These are phyloP conservation scores for Lentinula sp. DNA, from an alignment of 768 basidiomycete genomes.

Conservation along the genomic window DNA sequence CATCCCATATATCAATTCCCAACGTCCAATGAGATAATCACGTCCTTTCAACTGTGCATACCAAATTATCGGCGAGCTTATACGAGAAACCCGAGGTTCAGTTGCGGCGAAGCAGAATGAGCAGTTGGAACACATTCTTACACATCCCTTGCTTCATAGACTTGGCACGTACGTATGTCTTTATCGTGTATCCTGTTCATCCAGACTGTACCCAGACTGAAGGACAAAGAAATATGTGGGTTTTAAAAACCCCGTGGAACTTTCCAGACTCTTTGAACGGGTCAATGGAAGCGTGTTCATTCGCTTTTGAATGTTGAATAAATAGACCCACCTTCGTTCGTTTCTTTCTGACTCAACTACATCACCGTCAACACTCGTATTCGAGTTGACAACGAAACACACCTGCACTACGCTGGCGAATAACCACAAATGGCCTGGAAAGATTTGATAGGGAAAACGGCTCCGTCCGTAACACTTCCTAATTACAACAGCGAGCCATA, in stretches of 20 bases:
- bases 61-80: no score
- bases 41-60: no score
- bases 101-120: no score
- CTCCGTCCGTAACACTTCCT: slow-evolving; percentile 60
- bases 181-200: neutral
- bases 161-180: no score
- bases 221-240: no score
- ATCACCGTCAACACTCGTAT: neutral
- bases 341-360: neutral
- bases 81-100: no score
- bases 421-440: slow-evolving; percentile 32
- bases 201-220: neutral
- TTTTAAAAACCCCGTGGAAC: neutral
- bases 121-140: no score
- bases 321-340: neutral
- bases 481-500: slow-evolving; percentile 59
- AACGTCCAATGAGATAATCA: no score
- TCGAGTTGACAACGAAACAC: neutral
- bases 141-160: no score
- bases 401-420: neutral
- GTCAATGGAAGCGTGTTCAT: neutral
- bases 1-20: no score
- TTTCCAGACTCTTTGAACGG: slow-evolving; percentile 1
- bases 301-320: neutral
- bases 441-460: slow-evolving; percentile 54